Base-by-base conservation (phyloP, 495 filamentous ascomycete species). In the Clavariopsis aquatica region DNA sequence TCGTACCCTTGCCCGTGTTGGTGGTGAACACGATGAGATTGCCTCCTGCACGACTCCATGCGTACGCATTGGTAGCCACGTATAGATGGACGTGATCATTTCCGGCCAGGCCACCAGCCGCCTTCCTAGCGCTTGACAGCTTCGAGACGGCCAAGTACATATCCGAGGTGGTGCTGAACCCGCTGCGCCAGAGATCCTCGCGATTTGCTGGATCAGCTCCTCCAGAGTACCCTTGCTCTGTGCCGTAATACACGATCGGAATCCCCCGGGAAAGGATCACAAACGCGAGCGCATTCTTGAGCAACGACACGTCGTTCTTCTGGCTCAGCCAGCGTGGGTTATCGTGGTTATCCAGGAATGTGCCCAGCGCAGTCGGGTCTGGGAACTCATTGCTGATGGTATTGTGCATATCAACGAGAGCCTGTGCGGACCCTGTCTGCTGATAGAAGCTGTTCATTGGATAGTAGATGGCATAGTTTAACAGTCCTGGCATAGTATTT, bases 331-430 rank as follows among this genome's bases (percentile, higher is more conserved):
- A 73, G 15, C 73, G 74, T 1, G 72, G 65, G 2, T 67, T 81
- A 73, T 95, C 90, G 68, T 95, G 91, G 69, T 95, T 95, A 65
- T 93, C 90, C 15, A 87, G 60, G 75, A 95, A 95, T 1, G 80
- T 87, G 38, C 90, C 89, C 7, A 90, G 79, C 0, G 89, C 78
- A 4, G 83, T 86, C 0, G 82, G 79, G 64, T 91, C 88, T 1
- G 70, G 60, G 70, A 86, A 89, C 41, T 57, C 69, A 8, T 65
- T 74, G 43, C 83, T 69, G 38, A 74, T 62, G 1, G 57, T 49
- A 38, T 68, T 69, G 59, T 73, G 66, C 41, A 64, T 57, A 52
- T 69, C 64, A 57, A 70, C 72, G 5, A 76, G 65, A 8, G 60
- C 55, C 56, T 57, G 66, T 49, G 24, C 49, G 52, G 43, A 62